Conservation (phyloP, 1,284 basidiomycete genomes). For the Leccinum idahoense region DNA sequence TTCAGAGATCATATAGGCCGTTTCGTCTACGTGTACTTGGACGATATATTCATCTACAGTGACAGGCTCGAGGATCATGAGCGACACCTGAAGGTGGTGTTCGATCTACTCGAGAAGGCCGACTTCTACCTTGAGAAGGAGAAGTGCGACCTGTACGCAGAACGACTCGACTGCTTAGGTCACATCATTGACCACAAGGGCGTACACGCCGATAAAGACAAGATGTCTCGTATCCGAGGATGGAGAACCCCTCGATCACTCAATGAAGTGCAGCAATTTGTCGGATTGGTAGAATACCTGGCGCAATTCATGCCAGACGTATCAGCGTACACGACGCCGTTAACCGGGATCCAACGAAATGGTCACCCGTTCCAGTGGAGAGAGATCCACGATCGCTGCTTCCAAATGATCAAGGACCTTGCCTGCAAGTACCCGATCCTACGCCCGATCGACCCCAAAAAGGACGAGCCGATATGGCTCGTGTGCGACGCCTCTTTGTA, state of each 20-base stretch:
- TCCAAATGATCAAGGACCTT: too few relatives aligned
- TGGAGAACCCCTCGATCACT: not conserved
- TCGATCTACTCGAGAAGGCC: slow-evolving; percentile 22
- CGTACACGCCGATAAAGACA: slow-evolving; percentile 23
- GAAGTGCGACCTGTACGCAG: not conserved
- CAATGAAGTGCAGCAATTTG: too few relatives aligned
- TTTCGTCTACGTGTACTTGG: slow-evolving; percentile 16
- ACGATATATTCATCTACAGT: not conserved
- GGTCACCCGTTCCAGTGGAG: too few relatives aligned
- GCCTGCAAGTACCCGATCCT: too few relatives aligned
- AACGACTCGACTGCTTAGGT: slow-evolving; percentile 16
- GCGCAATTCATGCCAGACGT: too few relatives aligned
- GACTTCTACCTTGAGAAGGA: slow-evolving; percentile 18
- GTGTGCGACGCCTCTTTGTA: too few relatives aligned
- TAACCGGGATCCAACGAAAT: too few relatives aligned
- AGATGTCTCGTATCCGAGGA: not conserved
- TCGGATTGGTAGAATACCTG: too few relatives aligned
- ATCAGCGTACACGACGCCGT: too few relatives aligned
- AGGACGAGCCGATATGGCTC: too few relatives aligned
- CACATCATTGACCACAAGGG: slow-evolving; percentile 28
- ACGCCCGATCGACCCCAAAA: too few relatives aligned
- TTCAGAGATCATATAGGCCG: slow-evolving; percentile 26
- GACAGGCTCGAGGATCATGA: not conserved
- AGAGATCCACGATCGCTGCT: too few relatives aligned
- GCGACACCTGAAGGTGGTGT: slow-evolving; percentile 22